Base-by-base conservation (phyloP, 345 rosid species). In the Sisymbrium irio region DNA sequence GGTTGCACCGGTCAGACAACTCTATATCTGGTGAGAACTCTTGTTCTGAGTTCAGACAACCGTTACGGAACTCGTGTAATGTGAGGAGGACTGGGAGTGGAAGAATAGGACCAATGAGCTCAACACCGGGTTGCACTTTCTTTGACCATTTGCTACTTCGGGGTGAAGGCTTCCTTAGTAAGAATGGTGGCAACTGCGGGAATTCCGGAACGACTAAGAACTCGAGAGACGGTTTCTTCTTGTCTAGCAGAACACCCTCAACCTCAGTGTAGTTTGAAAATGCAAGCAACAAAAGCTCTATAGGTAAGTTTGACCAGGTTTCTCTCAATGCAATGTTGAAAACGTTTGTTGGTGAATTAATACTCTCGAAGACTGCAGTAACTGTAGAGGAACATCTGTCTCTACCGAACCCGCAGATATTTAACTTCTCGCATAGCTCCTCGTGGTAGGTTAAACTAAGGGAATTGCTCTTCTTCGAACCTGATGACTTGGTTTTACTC, bases 21-120 rank as follows among this genome's bases (percentile, higher is more conserved):
- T 83, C 87, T 6, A 28, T 69, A 42, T 85, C 88, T 0, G 87
- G 71, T 5, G 85, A 85, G 76, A 79, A 78, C 41, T 47, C 71
- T 67, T 81, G 56, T 62, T 78, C 75, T 58, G 84, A 76, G 28
- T 81, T 73, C 3, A 63, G 54, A 65, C 83, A 71, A 3, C 90
- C 87, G 55, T 76, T 85, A 44, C 46, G 71, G 33, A 83, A 47
- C 67, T 77, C 82, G 46, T 85, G 83, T 47, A 88, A 78, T 3
- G 88, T 80, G 17, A 62, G 62, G 58, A 91, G 81, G 69, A 86
- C 50, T 5, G 87, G 83, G 42, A 87, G 83, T 40, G 88, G 91
- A 72, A 88, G 78, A 72, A 84, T 81, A 19, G 94, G 94, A 61
- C 94, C 97, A 22, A 83, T 85, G 28, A 85, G 85, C 20, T 75